Conservation (phyloP, 2,329 filamentous ascomycete genomes). For the Coniella vitis region DNA sequence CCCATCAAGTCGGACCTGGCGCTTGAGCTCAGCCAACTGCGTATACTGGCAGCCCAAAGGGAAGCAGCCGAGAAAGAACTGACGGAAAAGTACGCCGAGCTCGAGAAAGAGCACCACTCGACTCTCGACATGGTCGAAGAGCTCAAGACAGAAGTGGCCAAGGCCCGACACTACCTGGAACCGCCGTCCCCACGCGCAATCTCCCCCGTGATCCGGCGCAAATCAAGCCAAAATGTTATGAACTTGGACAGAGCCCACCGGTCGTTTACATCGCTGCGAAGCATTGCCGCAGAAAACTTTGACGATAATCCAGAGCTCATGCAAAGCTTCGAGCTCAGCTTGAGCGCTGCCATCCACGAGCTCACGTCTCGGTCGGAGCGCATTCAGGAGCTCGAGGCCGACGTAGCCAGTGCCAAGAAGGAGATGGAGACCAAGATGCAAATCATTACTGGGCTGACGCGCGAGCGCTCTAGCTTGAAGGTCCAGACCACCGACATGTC, state of each 20-base stretch:
- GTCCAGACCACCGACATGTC: conserved; percentile 82
- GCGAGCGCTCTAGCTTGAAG: conserved; percentile 86
- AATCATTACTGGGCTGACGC: conserved; percentile 88
- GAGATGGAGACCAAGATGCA: conserved; percentile 97
- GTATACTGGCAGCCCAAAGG: conserved; percentile 65
- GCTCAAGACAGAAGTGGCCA: conserved; percentile 78
- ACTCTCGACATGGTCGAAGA: conserved; percentile 83
- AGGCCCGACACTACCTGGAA: conserved; percentile 58
- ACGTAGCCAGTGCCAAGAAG: conserved; percentile 76
- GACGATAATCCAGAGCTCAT: conserved; percentile 74
- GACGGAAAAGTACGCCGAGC: conserved; percentile 70
- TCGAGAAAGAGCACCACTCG: conserved; percentile 75
- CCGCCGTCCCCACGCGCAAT: conserved; percentile 54
- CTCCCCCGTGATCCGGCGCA: conserved; percentile 76
- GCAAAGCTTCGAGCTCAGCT: conserved; percentile 86
- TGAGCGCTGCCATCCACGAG: conserved; percentile 90
- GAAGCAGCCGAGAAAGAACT: conserved; percentile 68
- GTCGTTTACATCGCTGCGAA: conserved; percentile 82
- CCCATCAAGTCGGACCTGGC: conserved; percentile 40
- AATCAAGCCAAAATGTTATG: conserved; percentile 85
- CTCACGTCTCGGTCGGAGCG: conserved; percentile 80
- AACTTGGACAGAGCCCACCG: conserved; percentile 85
- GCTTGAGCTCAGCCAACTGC: conserved; percentile 66
- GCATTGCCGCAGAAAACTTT: conserved; percentile 81
- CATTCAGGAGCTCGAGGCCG: conserved; percentile 82